Evolutionary conservation across 345 rosid species (phyloP), one percentile per base, ranked within the genome.

Genomic region (Rhodamnia rubescens): DNA sequence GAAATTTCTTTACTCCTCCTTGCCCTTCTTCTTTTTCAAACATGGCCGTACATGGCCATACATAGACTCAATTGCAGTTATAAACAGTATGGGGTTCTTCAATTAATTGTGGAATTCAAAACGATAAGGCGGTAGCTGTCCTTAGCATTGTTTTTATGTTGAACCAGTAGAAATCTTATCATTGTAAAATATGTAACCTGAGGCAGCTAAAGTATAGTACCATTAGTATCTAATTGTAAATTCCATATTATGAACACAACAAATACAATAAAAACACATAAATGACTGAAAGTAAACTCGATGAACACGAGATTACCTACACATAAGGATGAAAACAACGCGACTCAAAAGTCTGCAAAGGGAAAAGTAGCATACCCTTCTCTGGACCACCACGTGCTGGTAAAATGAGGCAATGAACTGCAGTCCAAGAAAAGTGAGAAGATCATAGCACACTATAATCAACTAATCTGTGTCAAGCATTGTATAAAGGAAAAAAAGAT

Each of bases 391-490:
- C 87, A 92, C 93, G 29, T 96, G 98, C 86, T 96, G 98, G 89
- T 93, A 95, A 84, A 96, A 95, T 16, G 99, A 94, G 80, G 98
- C 97, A 53, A 92, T 91, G 88, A 96, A 96, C 98, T 96, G 92
- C 92, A 94, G 80, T 85, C 51, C 81, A 81, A 89, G 84, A 85
- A 61, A 83, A 83, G 53, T 69, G 20, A 75, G 85, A 55, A 47
- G 86, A 85, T 84, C 36, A 74, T 14, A 85, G 22, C 87, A 84
- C 50, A 29, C n/a, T 51, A 86, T 54, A 4, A 52, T 2, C 13
- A 44, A 10, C 1, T 4, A 81, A 50, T 18, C 20, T 81, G 18
- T 10, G 1, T 32, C 13, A 5, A 32, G 78, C 24, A 69, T 69
- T 15, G 44, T 42, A 42, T 29, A 15, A 29, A 29, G 75, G 40